These are phyloP conservation scores for Yamadazyma insecticola DNA, from an alignment of 805 yeast genomes.

Conservation along the genomic window DNA sequence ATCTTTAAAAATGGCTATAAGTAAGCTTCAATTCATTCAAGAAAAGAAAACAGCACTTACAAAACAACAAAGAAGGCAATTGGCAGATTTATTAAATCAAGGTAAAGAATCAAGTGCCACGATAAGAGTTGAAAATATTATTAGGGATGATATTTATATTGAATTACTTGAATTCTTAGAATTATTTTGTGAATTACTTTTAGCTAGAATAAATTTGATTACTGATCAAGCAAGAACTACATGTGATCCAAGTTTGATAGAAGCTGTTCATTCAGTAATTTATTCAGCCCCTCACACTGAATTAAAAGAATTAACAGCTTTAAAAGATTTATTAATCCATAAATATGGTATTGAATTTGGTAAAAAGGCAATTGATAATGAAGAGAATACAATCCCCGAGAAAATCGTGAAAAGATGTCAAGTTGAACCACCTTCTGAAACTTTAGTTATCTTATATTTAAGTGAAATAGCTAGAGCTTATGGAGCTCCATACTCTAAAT, in stretches of 20 bases:
- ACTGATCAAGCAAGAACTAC: constrained; percentile 37
- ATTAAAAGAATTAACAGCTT: constrained; percentile 59
- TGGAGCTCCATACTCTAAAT: constrained; percentile 65
- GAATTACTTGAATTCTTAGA: constrained; percentile 78
- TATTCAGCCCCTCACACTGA: constrained; percentile 72
- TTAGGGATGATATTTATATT: constrained; percentile 74
- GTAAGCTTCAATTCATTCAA: constrained; percentile 65
- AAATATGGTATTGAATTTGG: constrained; percentile 70
- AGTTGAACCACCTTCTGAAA: constrained; percentile 61
- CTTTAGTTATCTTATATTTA: constrained; percentile 64
- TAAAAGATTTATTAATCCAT: constrained; percentile 57
- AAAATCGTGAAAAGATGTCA: constrained; percentile 60
- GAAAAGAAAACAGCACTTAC: constrained; percentile 71
- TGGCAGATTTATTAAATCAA: constrained; percentile 63
- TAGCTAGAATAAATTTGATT: constrained; percentile 68
- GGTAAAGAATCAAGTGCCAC: constrained; percentile 81
- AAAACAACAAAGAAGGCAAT: constrained; percentile 64
- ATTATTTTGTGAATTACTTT: constrained; percentile 72
- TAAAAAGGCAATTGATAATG: constrained; percentile 48
- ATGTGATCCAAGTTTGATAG: constrained; percentile 61
- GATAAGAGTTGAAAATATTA: constrained; percentile 78
- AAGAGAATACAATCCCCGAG: constrained; percentile 53
- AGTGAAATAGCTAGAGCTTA: constrained; percentile 80
- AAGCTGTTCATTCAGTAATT: constrained; percentile 68
- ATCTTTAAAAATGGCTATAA: constrained; percentile 61